Conservation (phyloP, 2,329 filamentous ascomycete genomes). For the Cladosporium sp. region DNA sequence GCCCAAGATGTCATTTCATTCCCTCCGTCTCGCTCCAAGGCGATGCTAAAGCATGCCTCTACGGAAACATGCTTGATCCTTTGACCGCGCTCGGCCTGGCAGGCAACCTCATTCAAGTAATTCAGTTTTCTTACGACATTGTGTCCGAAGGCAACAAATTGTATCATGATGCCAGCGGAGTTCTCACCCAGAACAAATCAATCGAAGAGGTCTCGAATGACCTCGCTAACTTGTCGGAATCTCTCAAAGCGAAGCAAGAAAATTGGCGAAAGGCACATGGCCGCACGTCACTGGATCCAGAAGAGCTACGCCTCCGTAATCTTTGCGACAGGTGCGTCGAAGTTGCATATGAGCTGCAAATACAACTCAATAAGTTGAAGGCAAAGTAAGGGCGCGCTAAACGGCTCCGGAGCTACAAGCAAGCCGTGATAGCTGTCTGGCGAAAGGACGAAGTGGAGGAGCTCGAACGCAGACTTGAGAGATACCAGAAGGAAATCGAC, state of each 20-base stretch:
- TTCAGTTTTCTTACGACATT: conserved; percentile 7
- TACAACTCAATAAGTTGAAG: conserved; percentile 13
- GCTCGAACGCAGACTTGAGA: not conserved
- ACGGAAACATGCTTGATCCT: not conserved
- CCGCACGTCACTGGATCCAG: not conserved
- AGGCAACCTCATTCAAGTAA: conserved; percentile 3
- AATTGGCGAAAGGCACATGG: conserved; percentile 8
- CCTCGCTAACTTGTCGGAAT: not conserved
- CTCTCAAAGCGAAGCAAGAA: conserved; percentile 4
- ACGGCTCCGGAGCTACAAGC: conserved; percentile 11
- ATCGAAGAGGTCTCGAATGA: conserved; percentile 12
- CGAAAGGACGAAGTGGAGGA: conserved; percentile 6
- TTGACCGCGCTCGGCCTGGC: conserved; percentile 9
- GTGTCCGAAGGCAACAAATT: conserved; percentile 11
- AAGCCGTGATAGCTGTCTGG: conserved; percentile 12
- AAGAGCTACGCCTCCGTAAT: conserved; percentile 5
- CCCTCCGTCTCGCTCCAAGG: not conserved
- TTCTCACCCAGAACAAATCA: conserved; percentile 2
- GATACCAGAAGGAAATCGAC: conserved; percentile 8
- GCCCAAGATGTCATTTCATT: not conserved
- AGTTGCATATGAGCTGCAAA: conserved; percentile 6
- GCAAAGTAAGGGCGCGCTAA: conserved; percentile 9
- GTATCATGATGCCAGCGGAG: not conserved
- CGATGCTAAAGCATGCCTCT: not conserved
- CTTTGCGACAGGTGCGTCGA: conserved; percentile 11